Conservation (phyloP, 176 grass and related monocot genomes). For the Melocanna baccifera region DNA sequence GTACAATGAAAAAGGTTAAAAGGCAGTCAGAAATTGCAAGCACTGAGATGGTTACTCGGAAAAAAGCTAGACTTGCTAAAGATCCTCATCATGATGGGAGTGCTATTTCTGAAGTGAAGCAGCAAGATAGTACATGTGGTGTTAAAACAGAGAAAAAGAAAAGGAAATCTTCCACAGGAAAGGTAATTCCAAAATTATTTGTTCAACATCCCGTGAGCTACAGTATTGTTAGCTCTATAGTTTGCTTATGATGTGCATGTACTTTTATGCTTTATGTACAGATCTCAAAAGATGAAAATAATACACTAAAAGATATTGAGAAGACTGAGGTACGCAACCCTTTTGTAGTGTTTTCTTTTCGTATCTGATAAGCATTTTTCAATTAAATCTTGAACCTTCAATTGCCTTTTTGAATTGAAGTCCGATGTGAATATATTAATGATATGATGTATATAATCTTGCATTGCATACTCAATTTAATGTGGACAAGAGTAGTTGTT, state of each 20-base stretch:
- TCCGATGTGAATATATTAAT: background rate
- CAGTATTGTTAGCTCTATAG: background rate
- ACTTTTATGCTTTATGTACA: constrained; percentile 32
- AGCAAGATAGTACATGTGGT: constrained; percentile 52
- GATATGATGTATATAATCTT: background rate
- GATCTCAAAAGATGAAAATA: constrained; percentile 49
- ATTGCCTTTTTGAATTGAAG: background rate
- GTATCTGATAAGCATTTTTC: constrained; percentile 15
- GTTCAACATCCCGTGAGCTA: background rate
- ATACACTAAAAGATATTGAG: constrained; percentile 43
- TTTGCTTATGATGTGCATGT: constrained; percentile 21
- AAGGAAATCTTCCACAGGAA: constrained; percentile 48
- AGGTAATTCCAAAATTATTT: constrained; percentile 50
- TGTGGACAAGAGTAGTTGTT: background rate
- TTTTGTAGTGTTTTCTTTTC: background rate
- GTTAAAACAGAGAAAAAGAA: constrained; percentile 72
- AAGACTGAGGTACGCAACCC: constrained; percentile 46
- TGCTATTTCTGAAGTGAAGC: constrained; percentile 72
- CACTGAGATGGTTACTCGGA: constrained; percentile 50
- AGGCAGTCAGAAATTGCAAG: constrained; percentile 57
- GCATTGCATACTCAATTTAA: background rate
- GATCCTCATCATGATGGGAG: constrained; percentile 49
- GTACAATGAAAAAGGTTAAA: constrained; percentile 57
- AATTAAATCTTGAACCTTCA: background rate
- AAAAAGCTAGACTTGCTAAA: constrained; percentile 66